Evolutionary conservation across 2,329 filamentous ascomycete species (phyloP).

Genomic region (Endothia cerciana): DNA sequence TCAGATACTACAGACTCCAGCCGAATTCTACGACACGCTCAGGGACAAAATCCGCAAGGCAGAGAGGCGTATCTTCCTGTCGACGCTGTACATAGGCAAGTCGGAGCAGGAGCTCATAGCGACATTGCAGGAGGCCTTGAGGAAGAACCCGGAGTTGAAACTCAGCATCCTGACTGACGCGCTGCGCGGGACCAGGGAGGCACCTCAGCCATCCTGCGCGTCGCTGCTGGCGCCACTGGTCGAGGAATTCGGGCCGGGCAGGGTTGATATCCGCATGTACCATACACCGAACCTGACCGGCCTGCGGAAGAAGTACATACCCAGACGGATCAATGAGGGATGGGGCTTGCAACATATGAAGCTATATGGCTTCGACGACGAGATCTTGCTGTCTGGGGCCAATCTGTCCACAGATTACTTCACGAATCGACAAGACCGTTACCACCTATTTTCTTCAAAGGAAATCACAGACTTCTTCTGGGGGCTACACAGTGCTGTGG

Average conservation of each 20-base stretch:
- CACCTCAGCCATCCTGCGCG: slow-evolving; percentile 82
- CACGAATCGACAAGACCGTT: slow-evolving; percentile 91
- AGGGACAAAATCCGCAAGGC: slow-evolving; percentile 87
- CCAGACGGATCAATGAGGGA: slow-evolving; percentile 91
- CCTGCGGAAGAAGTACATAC: slow-evolving; percentile 79
- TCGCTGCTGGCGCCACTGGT: slow-evolving; percentile 86
- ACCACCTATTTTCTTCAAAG: slow-evolving; percentile 84
- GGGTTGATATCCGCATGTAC: slow-evolving; percentile 95
- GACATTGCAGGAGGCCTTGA: slow-evolving; percentile 75
- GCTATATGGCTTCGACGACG: slow-evolving; percentile 92
- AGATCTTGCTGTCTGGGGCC: slow-evolving; percentile 91
- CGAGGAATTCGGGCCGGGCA: slow-evolving; percentile 77
- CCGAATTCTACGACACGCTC: slow-evolving; percentile 88
- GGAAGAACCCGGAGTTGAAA: slow-evolving; percentile 73
- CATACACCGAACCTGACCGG: slow-evolving; percentile 96
- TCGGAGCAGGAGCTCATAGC: slow-evolving; percentile 86
- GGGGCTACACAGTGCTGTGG: slow-evolving; percentile 75
- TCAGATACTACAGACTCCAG: slow-evolving; percentile 74
- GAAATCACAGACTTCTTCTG: slow-evolving; percentile 83
- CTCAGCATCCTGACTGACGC: slow-evolving; percentile 92
- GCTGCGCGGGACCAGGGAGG: slow-evolving; percentile 87
- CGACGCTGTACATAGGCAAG: slow-evolving; percentile 96
- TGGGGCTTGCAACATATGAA: slow-evolving; percentile 99
- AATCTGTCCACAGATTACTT: slow-evolving; percentile 96
- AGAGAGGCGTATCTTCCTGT: slow-evolving; percentile 81